Evolutionary conservation across 2,329 filamentous ascomycete species (phyloP).

Genomic region (Coniochaeta ligniaria): DNA sequence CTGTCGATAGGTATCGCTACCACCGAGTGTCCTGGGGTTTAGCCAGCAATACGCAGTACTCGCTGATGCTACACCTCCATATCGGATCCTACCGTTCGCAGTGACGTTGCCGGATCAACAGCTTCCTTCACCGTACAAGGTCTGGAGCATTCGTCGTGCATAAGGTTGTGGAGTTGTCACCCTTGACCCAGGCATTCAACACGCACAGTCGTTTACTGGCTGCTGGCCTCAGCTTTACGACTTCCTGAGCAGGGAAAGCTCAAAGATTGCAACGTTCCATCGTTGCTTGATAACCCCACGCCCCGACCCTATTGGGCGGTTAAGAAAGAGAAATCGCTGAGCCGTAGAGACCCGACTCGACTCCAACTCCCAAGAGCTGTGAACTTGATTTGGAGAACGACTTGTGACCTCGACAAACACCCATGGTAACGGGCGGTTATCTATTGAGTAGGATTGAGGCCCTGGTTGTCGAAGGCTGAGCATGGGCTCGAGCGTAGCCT

Average conservation of each 20-base stretch:
- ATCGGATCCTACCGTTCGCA: neutral
- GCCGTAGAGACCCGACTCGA: neutral
- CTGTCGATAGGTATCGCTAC: neutral
- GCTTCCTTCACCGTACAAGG: neutral
- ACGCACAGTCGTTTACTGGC: neutral
- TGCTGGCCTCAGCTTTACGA: neutral
- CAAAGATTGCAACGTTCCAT: slow-evolving; percentile 18
- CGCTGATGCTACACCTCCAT: neutral
- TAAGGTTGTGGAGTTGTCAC: no score
- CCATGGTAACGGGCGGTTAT: neutral
- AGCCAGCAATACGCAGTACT: neutral
- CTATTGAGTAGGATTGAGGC: neutral
- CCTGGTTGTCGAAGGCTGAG: neutral
- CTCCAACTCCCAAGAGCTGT: no score
- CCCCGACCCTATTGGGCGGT: neutral
- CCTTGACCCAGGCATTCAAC: neutral
- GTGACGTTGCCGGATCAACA: neutral
- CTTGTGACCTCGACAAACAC: neutral
- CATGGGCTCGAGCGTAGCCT: neutral
- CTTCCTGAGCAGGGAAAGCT: neutral
- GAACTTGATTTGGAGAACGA: no score
- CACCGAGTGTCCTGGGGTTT: neutral
- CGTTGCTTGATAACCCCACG: neutral
- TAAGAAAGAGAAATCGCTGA: neutral
- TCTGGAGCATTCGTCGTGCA: neutral